Percentiles rank a stretch among this genome's conserved stretches.
Conservation (phyloP, 805 yeast genomes). For the Schwanniomyces sp. region DNA sequence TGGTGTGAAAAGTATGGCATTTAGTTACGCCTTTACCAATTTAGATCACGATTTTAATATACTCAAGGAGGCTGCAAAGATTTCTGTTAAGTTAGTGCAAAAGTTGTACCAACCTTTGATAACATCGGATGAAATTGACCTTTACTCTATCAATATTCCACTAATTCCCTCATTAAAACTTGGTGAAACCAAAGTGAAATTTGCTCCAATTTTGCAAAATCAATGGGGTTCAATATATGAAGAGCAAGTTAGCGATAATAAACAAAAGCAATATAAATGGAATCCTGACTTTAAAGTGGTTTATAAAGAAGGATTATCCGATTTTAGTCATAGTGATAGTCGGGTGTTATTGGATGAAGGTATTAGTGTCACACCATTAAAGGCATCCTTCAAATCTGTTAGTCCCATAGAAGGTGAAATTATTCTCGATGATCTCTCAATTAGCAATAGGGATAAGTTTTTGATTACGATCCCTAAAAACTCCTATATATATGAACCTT, state of each 20-base stretch:
- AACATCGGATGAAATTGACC: conserved; percentile 48
- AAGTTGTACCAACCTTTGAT: conserved; percentile 63
- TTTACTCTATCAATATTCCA: conserved; percentile 86
- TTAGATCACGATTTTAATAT: conserved; percentile 48
- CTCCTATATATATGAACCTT: conserved; percentile 44
- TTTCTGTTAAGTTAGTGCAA: conserved; percentile 63
- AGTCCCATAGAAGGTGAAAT: conserved; percentile 58
- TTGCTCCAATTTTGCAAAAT: conserved; percentile 80
- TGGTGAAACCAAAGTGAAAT: conserved; percentile 60
- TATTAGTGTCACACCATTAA: conserved; percentile 55
- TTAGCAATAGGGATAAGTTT: conserved; percentile 11
- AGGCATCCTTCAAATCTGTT: conserved; percentile 67
- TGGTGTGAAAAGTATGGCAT: conserved; percentile 70
- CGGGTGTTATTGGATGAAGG: conserved; percentile 64
- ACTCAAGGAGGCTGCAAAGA: conserved; percentile 62
- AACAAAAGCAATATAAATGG: conserved; percentile 66
- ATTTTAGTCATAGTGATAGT: conserved; percentile 60
- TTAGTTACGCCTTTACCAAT: conserved; percentile 79
- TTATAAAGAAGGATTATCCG: conserved; percentile 47
- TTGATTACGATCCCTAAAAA: conserved; percentile 38
- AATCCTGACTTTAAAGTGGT: conserved; percentile 75
- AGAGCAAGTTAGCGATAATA: conserved; percentile 18
- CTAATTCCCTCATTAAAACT: conserved; percentile 51
- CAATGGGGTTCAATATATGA: conserved; percentile 71
- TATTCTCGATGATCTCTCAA: conserved; percentile 24